phyloP scores from a whole-genome alignment of 78 protist genomes.

The Mastigamoeba balamuthi region DNA sequence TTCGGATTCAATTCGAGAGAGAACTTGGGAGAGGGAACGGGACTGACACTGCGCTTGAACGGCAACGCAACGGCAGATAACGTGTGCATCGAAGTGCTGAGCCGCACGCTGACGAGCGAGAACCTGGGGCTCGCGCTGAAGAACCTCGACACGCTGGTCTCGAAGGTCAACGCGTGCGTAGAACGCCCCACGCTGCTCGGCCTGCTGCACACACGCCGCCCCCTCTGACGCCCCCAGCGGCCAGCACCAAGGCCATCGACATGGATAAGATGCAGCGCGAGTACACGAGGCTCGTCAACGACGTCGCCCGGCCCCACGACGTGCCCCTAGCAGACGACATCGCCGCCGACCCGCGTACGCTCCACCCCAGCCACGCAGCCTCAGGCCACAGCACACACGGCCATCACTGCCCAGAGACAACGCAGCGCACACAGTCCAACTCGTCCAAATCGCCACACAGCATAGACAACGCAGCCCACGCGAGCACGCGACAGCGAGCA shows the following conservation, averaged over 20 bases:
- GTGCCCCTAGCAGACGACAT: neutral
- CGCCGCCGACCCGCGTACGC: neutral
- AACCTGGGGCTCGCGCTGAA: conserved; percentile 7
- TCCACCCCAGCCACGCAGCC: too few species aligned
- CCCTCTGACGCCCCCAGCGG: too few species aligned
- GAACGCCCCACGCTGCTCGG: neutral
- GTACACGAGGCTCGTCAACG: conserved; percentile 8
- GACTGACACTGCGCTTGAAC: neutral
- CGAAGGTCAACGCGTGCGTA: conserved; percentile 15
- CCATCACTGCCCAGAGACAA: too few species aligned
- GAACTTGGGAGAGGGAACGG: neutral
- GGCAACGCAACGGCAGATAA: conserved; percentile 43
- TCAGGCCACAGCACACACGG: too few species aligned
- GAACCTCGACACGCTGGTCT: conserved; percentile 13
- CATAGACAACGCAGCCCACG: too few species aligned
- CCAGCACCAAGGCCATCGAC: neutral
- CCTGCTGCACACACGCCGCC: neutral
- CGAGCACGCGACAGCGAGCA: too few species aligned
- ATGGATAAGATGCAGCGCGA: conserved; percentile 27
- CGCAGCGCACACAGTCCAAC: too few species aligned
- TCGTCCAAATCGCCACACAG: too few species aligned
- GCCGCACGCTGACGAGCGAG: conserved; percentile 32
- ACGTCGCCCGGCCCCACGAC: neutral
- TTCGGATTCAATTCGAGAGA: neutral
- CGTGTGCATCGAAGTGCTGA: conserved; percentile 89